phyloP scores from a whole-genome alignment of 164 flowering plant genomes.

The Berberis vulgaris region DNA sequence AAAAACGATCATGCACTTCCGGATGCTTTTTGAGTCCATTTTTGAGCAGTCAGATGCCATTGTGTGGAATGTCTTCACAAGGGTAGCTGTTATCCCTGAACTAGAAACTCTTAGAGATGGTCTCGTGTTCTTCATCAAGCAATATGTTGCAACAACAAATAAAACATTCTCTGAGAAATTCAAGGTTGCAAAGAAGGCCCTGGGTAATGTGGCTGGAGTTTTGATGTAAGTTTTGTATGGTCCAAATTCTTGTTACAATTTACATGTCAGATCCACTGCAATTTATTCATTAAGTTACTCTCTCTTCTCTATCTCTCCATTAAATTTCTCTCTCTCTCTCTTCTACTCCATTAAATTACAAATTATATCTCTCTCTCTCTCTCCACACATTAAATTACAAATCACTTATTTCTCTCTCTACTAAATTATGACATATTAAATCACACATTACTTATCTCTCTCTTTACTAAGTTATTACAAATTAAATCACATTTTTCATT shows the following conservation, averaged over 20 bases:
- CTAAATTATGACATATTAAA: background rate
- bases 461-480: too few species aligned
- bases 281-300: background rate
- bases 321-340: background rate
- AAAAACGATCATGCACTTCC: constrained; percentile 75
- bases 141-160: constrained; percentile 36
- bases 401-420: background rate
- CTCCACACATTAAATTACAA: background rate
- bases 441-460: too few species aligned
- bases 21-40: constrained; percentile 71
- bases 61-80: constrained; percentile 80
- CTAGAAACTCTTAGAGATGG: constrained; percentile 58
- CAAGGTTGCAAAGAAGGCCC: constrained; percentile 70
- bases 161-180: constrained; percentile 25
- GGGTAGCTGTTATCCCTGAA: constrained; percentile 63
- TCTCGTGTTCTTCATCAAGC: constrained; percentile 55
- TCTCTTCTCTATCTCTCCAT: background rate
- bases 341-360: background rate
- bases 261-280: too few species aligned
- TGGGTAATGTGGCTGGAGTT: constrained; percentile 48
- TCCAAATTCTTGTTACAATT: too few species aligned
- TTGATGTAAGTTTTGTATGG: constrained; percentile 38
- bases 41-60: constrained; percentile 51
- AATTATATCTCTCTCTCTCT: background rate
- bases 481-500: too few species aligned